Base-by-base conservation (phyloP, 345 rosid species). In the Erodium maritimum region DNA sequence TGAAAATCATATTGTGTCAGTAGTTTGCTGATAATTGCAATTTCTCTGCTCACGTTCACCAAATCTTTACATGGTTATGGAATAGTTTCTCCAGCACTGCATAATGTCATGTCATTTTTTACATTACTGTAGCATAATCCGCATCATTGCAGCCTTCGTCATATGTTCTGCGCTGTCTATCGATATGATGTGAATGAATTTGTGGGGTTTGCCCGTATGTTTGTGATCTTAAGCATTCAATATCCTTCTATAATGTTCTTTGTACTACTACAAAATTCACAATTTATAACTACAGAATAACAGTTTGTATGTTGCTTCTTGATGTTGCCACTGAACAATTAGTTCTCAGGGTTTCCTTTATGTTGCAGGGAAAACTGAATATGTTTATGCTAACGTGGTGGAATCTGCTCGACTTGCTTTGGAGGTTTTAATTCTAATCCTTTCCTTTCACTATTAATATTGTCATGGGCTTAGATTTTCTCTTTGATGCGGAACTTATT, bases 321-420 rank as follows among this genome's bases (percentile, higher is more conserved):
- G 54, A 51, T 51, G 5, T 29, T 29, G 37, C 5, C 37, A 29
- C 37, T 29, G 8, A 29, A 29, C 5, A 29, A 29, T 29, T 29
- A 29, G 37, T 29, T 7, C 33, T 25, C 33, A 25, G 23, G 17
- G 2, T 19, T 62, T 12, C 54, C 22, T 5, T 21, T 14, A 11
- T 21, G 52, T 74, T 72, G 71, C 80, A 91, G 98, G 98, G 59
- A 91, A 91, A 75, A 75, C 90, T 55, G 96, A 88, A 65, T 91
- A 91, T 70, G 66, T 88, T 21, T 84, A 81, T 77, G 86, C 77
- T 45, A 74, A 60, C 58, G 79, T 88, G 56, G 82, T 71, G 67
- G 90, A 86, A 77, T 69, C 90, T 58, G 80, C 95, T 70, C 83
- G 75, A 62, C 71, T 72, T 80, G 83, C 93, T 55, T 63, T 82